Conservation (phyloP, 805 yeast genomes). For the Kregervanrija delftensis region DNA sequence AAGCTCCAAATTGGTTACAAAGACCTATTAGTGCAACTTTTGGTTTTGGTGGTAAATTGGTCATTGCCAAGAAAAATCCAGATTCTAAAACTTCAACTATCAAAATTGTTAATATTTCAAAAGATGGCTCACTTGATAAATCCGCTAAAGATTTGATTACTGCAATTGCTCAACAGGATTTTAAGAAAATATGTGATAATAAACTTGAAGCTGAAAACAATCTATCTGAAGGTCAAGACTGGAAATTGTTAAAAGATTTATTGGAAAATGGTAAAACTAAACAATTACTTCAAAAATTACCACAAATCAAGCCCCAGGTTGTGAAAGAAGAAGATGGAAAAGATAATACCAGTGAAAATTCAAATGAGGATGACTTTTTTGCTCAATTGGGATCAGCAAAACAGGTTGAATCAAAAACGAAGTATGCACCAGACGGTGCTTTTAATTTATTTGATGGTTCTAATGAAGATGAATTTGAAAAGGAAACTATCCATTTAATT, state of each 20-base stretch:
- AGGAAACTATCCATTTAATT: conserved; percentile 44
- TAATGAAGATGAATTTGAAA: conserved; percentile 27
- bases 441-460: conserved; percentile 34
- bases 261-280: conserved; percentile 43
- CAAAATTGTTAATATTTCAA: conserved; percentile 28
- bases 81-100: conserved; percentile 32
- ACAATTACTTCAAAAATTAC: conserved; percentile 35
- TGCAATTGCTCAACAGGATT: conserved; percentile 54
- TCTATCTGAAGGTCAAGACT: conserved; percentile 38
- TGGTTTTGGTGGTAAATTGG: conserved; percentile 92
- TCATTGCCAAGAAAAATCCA: conserved; percentile 35
- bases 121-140: conserved; percentile 29
- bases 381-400: conserved; percentile 22
- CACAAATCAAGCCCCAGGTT: not conserved
- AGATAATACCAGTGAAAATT: conserved; percentile 12
- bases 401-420: conserved; percentile 7
- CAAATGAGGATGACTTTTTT: conserved; percentile 35
- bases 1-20: conserved; percentile 87
- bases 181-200: conserved; percentile 46
- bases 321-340: conserved; percentile 13
- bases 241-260: conserved; percentile 54
- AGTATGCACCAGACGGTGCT: conserved; percentile 45
- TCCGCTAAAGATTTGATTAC: conserved; percentile 38
- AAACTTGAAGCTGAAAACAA: conserved; percentile 36
- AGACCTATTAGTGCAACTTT: conserved; percentile 70